Evolutionary conservation across 192 early-diverging fungal species (phyloP), one percentile per base, ranked within the genome.

Genomic region (Bifiguratus adelaidae): DNA sequence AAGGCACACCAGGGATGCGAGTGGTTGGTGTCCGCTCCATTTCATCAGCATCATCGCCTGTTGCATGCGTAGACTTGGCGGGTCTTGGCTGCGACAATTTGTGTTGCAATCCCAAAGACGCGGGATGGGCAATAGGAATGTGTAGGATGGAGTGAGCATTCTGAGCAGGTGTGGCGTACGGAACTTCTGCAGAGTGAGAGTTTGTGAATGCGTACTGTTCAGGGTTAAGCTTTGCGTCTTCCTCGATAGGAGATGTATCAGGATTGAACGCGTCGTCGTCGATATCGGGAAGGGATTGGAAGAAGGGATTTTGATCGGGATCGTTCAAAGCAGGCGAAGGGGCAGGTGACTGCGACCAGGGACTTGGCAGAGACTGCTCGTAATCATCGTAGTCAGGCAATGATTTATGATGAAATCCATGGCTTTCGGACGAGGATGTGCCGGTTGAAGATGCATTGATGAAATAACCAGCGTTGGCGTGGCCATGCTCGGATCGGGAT

Each of bases 221-320:
- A n/a, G n/a, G n/a, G n/a, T n/a, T n/a, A n/a, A n/a, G n/a, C 33
- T 26, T 33, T 8, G 44, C 23, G 22, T 26, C 13, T 24, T 41
- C 25, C 22, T 56, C 46, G 4, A 58, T 48, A 49, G 58, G 47
- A 19, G 63, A 50, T 13, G 67, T 55, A 22, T 54, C 61, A n/a
- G 74, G 74, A 37, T 77, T 68, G 45, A 77, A 77, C 25, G 74
- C 60, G 16, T 71, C 67, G 16, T 77, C 70, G 29, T 77, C 74
- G 34, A 73, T 77, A 15, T 58, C 55, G 18, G 71, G 67, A 7
- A 59, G 21, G 1, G 65, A 46, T 42, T 68, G 70, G 48, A 71
- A 77, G 41, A 77, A 73, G 2, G 70, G 70, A 41, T 77, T 77
- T 13, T 66, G 52, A n/a, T 72, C 61, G n/a, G 68, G 58, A 32